These are phyloP conservation scores for Dothideomycetidae sp. DNA, from an alignment of 2,329 filamentous ascomycete genomes.

Conservation along the genomic window DNA sequence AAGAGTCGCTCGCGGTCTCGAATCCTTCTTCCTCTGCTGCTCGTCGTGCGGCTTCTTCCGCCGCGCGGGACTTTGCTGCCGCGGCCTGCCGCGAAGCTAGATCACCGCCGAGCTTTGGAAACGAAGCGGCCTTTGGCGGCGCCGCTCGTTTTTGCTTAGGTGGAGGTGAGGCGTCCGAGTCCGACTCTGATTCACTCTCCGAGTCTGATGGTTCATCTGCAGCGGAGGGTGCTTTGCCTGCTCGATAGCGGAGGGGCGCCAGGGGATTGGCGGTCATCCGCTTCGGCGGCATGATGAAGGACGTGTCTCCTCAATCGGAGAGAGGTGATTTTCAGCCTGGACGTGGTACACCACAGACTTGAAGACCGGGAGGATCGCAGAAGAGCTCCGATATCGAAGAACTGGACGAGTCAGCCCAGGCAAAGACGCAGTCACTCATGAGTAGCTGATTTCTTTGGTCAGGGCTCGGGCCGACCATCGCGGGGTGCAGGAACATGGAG, in stretches of 20 bases:
- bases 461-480: too few species aligned
- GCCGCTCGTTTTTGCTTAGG: constrained; percentile 19
- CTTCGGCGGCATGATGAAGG: constrained; percentile 51
- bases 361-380: too few species aligned
- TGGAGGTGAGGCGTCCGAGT: constrained; percentile 34
- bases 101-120: constrained; percentile 29
- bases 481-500: too few species aligned
- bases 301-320: too few species aligned
- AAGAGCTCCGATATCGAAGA: too few species aligned
- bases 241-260: constrained; percentile 66
- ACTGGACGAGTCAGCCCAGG: too few species aligned
- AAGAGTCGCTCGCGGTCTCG: constrained; percentile 39
- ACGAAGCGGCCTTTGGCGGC: constrained; percentile 32
- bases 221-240: constrained; percentile 58
- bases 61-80: constrained; percentile 13
- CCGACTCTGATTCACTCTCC: constrained; percentile 27
- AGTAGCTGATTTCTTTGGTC: too few species aligned
- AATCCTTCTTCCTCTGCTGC: constrained; percentile 42
- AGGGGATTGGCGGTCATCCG: constrained; percentile 89
- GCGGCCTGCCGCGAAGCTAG: constrained; percentile 19
- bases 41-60: constrained; percentile 19
- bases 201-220: constrained; percentile 26
- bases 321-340: too few species aligned
- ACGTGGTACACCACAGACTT: too few species aligned
- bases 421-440: too few species aligned